A percentile compares a stretch with the other conserved stretches of the same genome.
phyloP scores from a whole-genome alignment of 352 stramenopile genomes.

The Globisporangium camurandrum region DNA sequence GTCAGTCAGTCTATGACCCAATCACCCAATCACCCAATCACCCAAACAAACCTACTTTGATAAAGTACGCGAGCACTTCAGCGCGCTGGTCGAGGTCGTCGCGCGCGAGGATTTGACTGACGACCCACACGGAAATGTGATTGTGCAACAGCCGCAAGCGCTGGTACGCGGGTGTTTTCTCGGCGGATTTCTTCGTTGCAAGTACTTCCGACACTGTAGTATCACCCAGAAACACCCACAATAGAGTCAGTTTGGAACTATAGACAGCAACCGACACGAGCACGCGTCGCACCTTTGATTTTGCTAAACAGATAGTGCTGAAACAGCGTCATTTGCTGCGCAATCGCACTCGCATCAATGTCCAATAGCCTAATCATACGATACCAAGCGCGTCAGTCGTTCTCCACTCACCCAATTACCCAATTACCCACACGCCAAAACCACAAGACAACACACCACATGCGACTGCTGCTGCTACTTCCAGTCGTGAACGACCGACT shows the following conservation, averaged over 20 bases:
- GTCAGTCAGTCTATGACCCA: not conserved
- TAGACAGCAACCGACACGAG: not conserved
- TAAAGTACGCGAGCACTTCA: conserved; percentile 78
- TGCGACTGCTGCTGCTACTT: conserved; percentile 20
- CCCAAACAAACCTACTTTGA: conserved; percentile 33
- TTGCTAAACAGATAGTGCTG: conserved; percentile 87
- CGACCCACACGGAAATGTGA: conserved; percentile 81
- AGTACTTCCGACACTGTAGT: conserved; percentile 76
- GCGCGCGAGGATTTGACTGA: conserved; percentile 68
- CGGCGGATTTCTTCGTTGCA: conserved; percentile 60
- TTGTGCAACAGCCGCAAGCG: conserved; percentile 79
- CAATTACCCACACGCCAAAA: not conserved
- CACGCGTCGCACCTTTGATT: conserved; percentile 67
- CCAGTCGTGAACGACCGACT: too few species aligned
- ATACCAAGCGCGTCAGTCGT: too few species aligned
- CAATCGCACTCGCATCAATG: conserved; percentile 67
- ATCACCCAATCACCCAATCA: not conserved
- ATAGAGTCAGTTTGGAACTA: not conserved
- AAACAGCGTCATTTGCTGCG: conserved; percentile 80
- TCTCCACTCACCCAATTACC: too few species aligned
- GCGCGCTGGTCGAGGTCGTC: conserved; percentile 76
- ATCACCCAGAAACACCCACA: too few species aligned
- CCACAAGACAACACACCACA: conserved; percentile 34
- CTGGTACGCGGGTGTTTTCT: conserved; percentile 79
- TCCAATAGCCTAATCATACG: conserved; percentile 77